Evolutionary conservation across 306 rosid genomes (phyloP).

Genomic region (Heteromeles arbutifolia): DNA sequence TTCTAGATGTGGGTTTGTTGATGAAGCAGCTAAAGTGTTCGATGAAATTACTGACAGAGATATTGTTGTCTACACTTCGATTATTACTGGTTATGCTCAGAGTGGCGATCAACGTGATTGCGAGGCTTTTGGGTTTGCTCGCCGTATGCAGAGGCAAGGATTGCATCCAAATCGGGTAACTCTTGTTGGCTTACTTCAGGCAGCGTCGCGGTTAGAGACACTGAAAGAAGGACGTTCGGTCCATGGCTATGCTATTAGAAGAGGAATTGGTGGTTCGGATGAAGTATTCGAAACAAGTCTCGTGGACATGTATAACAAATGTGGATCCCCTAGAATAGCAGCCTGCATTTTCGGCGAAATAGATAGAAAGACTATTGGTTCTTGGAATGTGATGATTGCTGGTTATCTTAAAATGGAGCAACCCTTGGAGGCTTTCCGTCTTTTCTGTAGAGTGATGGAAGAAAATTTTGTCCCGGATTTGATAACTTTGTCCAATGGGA

Average conservation of each 20-base stretch:
- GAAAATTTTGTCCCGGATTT: constrained; percentile 37
- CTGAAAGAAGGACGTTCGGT: constrained; percentile 30
- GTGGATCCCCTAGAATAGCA: constrained; percentile 27
- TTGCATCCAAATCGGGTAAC: constrained; percentile 40
- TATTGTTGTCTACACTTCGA: constrained; percentile 39
- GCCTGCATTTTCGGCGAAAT: constrained; percentile 29
- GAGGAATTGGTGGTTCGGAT: constrained; percentile 35
- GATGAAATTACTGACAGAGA: constrained; percentile 45
- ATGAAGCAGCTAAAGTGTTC: constrained; percentile 34
- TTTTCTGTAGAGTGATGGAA: constrained; percentile 27
- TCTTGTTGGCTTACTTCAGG: constrained; percentile 38
- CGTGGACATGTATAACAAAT: constrained; percentile 46
- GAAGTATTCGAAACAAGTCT: constrained; percentile 46
- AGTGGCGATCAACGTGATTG: constrained; percentile 5
- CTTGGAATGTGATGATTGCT: constrained; percentile 38
- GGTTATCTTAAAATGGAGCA: constrained; percentile 30
- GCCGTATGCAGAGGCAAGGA: constrained; percentile 29
- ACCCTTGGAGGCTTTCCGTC: constrained; percentile 25
- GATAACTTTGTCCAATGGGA: constrained; percentile 42
- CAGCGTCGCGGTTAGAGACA: constrained; percentile 17
- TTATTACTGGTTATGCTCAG: constrained; percentile 43
- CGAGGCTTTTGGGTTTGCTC: constrained; percentile 28
- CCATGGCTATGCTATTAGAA: constrained; percentile 46
- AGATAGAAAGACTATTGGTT: constrained; percentile 28
- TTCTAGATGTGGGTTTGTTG: constrained; percentile 12